These are phyloP conservation scores for Phytophthora quininea DNA, from an alignment of 352 stramenopile species.

Conservation along the genomic window DNA sequence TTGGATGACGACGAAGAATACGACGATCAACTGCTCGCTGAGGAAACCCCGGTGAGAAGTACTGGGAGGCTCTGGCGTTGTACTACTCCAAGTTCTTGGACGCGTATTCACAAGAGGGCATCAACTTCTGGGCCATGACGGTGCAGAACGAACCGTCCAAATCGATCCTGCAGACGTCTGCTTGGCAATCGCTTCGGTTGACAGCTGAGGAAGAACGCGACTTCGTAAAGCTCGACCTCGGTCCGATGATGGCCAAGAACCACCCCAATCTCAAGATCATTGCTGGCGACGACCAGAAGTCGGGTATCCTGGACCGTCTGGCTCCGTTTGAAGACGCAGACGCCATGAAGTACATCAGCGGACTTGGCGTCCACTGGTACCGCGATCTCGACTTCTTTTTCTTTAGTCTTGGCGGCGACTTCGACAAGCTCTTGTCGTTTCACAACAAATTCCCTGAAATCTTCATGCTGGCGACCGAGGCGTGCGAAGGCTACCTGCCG, in stretches of 20 bases:
- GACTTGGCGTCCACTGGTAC: slow-evolving; percentile 89
- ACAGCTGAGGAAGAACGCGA: slow-evolving; percentile 37
- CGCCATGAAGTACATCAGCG: slow-evolving; percentile 63
- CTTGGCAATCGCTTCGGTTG: slow-evolving; percentile 59
- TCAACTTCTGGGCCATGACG: slow-evolving; percentile 75
- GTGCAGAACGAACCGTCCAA: slow-evolving; percentile 79
- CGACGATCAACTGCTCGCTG: slow-evolving; percentile 49
- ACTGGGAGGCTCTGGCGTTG: slow-evolving; percentile 64
- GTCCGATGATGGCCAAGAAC: slow-evolving; percentile 53
- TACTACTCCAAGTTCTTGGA: slow-evolving; percentile 87
- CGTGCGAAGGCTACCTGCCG: slow-evolving; percentile 58
- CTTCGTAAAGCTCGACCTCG: slow-evolving; percentile 78
- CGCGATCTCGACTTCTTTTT: slow-evolving; percentile 44
- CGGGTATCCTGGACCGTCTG: slow-evolving; percentile 42
- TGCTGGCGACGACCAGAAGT: slow-evolving; percentile 81
- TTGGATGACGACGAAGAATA: slow-evolving; percentile 82
- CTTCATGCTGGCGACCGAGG: slow-evolving; percentile 75
- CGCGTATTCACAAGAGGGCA: slow-evolving; percentile 62
- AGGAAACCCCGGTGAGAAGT: slow-evolving; percentile 43
- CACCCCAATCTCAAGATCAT: slow-evolving; percentile 83
- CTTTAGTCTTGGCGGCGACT: slow-evolving; percentile 33
- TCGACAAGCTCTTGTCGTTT: slow-evolving; percentile 42
- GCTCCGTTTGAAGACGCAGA: slow-evolving; percentile 42
- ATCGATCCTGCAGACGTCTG: slow-evolving; percentile 28
- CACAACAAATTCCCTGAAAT: slow-evolving; percentile 48